Base-by-base conservation (phyloP, 306 rosid species). In the Alnus glutinosa region DNA sequence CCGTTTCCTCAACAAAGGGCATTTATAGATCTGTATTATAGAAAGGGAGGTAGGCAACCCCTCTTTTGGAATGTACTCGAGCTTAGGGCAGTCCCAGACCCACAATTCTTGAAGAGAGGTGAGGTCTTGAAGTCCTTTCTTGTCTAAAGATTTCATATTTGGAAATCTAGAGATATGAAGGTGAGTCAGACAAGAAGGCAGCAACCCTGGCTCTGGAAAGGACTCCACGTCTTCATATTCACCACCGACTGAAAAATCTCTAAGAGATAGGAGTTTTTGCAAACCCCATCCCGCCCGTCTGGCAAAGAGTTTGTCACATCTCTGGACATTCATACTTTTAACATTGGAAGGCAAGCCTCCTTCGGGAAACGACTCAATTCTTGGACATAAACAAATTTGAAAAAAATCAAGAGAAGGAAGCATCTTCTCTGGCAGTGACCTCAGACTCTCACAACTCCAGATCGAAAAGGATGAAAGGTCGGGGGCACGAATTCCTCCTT, bases 11-110 rank as follows among this genome's bases (percentile, higher is more conserved):
- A 67, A 16, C 46, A 14, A 42, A 39, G 47, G 69, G 67, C 84
- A 80, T 0, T 0, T 0, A 1, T 0, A 0, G 14, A 75, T 67
- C 0, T 0, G 0, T 7, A 83, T 28, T 19, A 0, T 0, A 44
- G 19, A 68, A 14, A 83, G 79, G 55, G 74, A 55, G 12, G 34
- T 9, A 2, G 55, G 73, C 5, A 71, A 4, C 5, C 55, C 23
- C 13, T 79, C 66, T 19, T 62, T 55, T 36, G 85, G 82, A 42
- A 83, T 61, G 61, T 19, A 5, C 30, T 37, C 71, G 18, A 86
- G 80, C 42, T 13, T 2, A 0, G 71, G 50, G 28, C 89, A 86
- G 0, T 0, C 0, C 0, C 0, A 0, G 2, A 87, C 4, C 0
- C 0, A 0, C 73, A 76, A n/a, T 3, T 23, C 6, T 63, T 63